phyloP scores from a whole-genome alignment of 306 rosid genomes.

The Quillaja saponaria region DNA sequence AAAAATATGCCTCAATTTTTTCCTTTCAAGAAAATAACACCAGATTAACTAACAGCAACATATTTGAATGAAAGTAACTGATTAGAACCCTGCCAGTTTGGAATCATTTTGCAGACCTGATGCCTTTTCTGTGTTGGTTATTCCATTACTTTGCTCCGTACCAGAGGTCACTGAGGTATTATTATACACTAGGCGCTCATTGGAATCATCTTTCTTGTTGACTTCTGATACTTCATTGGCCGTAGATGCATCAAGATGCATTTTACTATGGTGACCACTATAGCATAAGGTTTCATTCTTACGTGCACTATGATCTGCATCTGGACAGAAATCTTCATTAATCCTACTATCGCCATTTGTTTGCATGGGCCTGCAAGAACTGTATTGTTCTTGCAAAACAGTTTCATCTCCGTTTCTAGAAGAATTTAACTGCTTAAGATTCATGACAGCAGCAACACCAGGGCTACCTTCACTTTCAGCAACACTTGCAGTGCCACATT shows the following conservation, averaged over 20 bases:
- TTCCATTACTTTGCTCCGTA: constrained; percentile 67
- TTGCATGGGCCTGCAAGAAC: constrained; percentile 71
- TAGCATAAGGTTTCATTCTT: constrained; percentile 53
- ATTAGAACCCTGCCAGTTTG: constrained; percentile 17
- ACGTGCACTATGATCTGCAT: constrained; percentile 45
- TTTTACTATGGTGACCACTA: constrained; percentile 49
- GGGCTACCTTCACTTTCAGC: constrained; percentile 76
- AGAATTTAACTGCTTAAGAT: constrained; percentile 54
- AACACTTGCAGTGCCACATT: constrained; percentile 48
- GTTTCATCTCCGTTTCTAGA: constrained; percentile 69
- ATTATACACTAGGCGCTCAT: constrained; percentile 57
- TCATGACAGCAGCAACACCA: constrained; percentile 50
- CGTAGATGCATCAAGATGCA: constrained; percentile 44
- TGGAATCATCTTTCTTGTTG: constrained; percentile 61
- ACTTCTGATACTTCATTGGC: constrained; percentile 70
- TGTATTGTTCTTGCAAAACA: constrained; percentile 72
- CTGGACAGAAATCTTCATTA: constrained; percentile 64
- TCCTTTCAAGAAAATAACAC: constrained; percentile 30
- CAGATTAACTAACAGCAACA: constrained; percentile 22
- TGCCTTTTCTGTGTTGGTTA: constrained; percentile 53
- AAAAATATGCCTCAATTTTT: constrained; percentile 39
- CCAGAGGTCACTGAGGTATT: constrained; percentile 57
- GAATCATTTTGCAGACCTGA: constrained; percentile 61
- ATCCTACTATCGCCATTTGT: constrained; percentile 61
- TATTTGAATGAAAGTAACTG: constrained; percentile 20